Evolutionary conservation across 441 rosid genomes (phyloP).

Genomic region (Eruca vesicaria): DNA sequence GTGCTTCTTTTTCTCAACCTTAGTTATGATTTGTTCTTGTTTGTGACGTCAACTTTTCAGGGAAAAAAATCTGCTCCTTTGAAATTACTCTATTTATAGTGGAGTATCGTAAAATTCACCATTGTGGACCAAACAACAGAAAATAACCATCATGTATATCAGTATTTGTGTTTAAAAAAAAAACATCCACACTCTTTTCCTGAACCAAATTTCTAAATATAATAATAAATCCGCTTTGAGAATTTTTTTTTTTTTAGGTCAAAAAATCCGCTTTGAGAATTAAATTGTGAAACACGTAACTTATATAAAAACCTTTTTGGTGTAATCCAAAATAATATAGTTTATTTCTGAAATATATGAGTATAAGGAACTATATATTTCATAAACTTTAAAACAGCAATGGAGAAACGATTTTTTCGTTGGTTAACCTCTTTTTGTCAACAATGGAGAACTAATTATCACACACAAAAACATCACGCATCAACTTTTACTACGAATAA

Average conservation of each 20-base stretch:
- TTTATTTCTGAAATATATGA: neutral
- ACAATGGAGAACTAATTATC: neutral
- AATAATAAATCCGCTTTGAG: too few relatives aligned
- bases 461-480: neutral
- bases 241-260: too few relatives aligned
- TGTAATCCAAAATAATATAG: neutral
- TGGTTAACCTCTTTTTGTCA: neutral
- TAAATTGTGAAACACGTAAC: neutral
- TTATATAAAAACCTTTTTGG: neutral
- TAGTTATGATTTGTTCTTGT: slow-evolving; percentile 1
- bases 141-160: neutral
- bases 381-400: neutral
- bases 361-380: neutral
- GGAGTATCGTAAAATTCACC: neutral
- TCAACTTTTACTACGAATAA: neutral
- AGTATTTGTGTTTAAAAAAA: neutral
- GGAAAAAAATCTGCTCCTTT: neutral
- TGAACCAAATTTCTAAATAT: neutral
- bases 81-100: neutral
- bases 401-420: neutral
- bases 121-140: neutral
- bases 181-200: neutral
- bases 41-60: neutral
- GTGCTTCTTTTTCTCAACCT: slow-evolving; percentile 22
- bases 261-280: too few relatives aligned